Percentiles rank a stretch among this genome's conserved stretches.
These are phyloP conservation scores for Blastocystis sp. DNA, from an alignment of 352 stramenopile species.

Conservation along the genomic window DNA sequence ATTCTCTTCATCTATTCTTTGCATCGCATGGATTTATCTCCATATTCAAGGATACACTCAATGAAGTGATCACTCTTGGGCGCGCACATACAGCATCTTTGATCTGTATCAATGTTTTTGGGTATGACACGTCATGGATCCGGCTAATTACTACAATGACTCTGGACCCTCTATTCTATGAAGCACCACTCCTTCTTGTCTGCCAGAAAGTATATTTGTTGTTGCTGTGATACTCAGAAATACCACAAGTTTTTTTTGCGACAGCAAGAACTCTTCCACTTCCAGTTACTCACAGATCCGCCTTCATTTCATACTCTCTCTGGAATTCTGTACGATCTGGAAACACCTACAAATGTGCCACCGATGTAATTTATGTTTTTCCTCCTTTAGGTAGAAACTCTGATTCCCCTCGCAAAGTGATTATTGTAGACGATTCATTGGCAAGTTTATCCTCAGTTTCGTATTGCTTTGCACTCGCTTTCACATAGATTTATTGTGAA, in stretches of 20 bases:
- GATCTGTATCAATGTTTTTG: neutral
- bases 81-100: neutral
- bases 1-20: neutral
- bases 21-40: conserved; percentile 6
- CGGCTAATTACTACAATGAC: neutral
- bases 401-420: neutral
- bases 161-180: conserved; percentile 15
- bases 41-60: neutral
- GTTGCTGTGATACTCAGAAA: neutral
- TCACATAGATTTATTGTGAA: neutral
- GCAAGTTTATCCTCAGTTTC: neutral
- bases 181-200: neutral
- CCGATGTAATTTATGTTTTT: neutral
- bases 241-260: conserved; percentile 36
- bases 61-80: neutral
- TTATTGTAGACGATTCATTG: neutral
- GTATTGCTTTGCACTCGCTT: neutral
- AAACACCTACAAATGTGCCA: neutral
- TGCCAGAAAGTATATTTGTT: neutral
- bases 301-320: neutral
- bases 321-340: neutral
- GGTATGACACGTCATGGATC: conserved; percentile 56
- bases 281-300: neutral
- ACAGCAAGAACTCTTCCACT: conserved; percentile 17
- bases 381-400: neutral